Evolutionary conservation across 768 basidiomycete genomes (phyloP).

Genomic region (Gymnopilus junonius): DNA sequence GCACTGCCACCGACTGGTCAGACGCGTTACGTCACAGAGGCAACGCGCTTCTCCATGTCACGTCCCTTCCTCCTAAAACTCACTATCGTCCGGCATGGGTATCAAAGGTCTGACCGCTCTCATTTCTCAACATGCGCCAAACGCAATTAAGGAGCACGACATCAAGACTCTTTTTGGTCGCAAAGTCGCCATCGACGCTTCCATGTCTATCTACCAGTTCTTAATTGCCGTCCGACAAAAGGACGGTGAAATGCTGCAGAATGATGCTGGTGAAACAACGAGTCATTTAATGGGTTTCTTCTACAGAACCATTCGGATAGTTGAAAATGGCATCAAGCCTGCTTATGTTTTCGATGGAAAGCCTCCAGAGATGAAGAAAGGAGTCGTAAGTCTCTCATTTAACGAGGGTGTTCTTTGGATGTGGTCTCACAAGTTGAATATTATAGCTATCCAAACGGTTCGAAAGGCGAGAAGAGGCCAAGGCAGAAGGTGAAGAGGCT

Average conservation of each 20-base stretch:
- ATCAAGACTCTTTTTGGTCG: conserved; percentile 98
- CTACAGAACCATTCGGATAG: conserved; percentile 96
- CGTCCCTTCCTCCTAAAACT: background rate
- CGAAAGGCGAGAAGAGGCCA: conserved; percentile 88
- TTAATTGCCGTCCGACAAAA: conserved; percentile 96
- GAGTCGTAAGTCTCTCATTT: conserved; percentile 71
- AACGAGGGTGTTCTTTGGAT: background rate
- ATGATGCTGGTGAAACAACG: conserved; percentile 97
- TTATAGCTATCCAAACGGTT: conserved; percentile 94
- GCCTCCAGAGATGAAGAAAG: conserved; percentile 96
- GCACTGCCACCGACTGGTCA: background rate
- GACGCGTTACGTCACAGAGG: conserved; percentile 26
- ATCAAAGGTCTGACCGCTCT: conserved; percentile 95
- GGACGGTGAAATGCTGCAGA: conserved; percentile 96
- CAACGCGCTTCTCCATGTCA: conserved; percentile 11
- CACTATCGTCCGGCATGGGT: conserved; percentile 60
- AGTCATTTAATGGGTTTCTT: conserved; percentile 99
- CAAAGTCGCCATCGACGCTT: conserved; percentile 98
- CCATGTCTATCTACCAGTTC: conserved; percentile 97
- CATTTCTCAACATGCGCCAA: conserved; percentile 89
- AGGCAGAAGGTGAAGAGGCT: conserved; percentile 93
- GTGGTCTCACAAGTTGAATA: conserved; percentile 14
- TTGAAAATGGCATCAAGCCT: conserved; percentile 98
- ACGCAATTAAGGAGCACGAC: conserved; percentile 87
- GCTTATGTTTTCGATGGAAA: conserved; percentile 99